A percentile compares a stretch with the other conserved stretches of the same genome.
Evolutionary conservation across 352 stramenopile species (phyloP).

Genomic region (Pythium pyrilobum): DNA sequence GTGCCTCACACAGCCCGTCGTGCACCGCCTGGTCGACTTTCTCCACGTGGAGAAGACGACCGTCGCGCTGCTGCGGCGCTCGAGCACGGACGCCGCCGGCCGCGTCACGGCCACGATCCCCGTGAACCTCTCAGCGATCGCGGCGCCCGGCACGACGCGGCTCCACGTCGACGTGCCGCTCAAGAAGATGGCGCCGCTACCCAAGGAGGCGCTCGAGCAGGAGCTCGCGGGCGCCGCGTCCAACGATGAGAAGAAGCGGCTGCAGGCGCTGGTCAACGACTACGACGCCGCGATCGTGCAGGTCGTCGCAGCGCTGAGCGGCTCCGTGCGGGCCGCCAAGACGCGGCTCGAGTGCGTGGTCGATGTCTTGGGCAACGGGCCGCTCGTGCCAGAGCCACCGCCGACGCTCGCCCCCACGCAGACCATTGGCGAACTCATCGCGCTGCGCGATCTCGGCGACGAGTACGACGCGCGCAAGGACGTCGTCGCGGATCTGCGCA

Average conservation of each 20-base stretch:
- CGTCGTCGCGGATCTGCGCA: constrained; percentile 33
- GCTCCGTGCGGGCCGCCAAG: constrained; percentile 13
- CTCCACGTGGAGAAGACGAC: constrained; percentile 44
- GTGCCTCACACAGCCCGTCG: constrained; percentile 16
- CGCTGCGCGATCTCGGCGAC: constrained; percentile 37
- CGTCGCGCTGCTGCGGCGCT: constrained; percentile 26
- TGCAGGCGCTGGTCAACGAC: constrained; percentile 53
- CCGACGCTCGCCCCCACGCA: constrained; percentile 18
- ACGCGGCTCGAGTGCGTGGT: constrained; percentile 27
- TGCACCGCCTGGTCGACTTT: constrained; percentile 40
- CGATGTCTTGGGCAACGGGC: constrained; percentile 24
- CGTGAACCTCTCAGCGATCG: constrained; percentile 33
- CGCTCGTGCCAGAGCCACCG: constrained; percentile 40
- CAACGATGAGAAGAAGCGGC: constrained; percentile 74
- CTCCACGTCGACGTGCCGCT: constrained; percentile 13
- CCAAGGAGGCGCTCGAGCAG: constrained; percentile 50
- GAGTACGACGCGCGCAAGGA: constrained; percentile 43
- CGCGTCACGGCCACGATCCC: constrained; percentile 25
- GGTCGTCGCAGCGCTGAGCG: constrained; percentile 21
- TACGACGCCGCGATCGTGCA: constrained; percentile 41
- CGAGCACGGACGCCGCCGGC: constrained; percentile 25
- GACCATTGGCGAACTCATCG: constrained; percentile 46
- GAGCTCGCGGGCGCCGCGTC: constrained; percentile 38
- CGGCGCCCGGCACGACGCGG: constrained; percentile 24
- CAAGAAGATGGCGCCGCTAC: constrained; percentile 23